Conservation (phyloP, 805 yeast species). For the Suhomyces tanzawaensis region DNA sequence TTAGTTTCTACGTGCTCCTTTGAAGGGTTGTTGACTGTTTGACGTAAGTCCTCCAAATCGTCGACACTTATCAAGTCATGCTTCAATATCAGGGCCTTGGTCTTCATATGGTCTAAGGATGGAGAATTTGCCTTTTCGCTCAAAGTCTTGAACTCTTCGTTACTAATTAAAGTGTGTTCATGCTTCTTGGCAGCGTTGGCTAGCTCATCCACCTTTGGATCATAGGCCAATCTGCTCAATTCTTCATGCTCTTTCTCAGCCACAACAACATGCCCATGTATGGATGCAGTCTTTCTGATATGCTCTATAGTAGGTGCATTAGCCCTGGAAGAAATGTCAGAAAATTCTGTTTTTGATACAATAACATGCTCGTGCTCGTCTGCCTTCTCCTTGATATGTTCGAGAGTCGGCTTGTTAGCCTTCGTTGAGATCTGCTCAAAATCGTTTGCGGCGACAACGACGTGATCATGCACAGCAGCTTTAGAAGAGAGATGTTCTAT, state of each 20-base stretch:
- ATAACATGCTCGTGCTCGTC: background rate
- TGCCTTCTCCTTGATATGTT: slow-evolving; percentile 6
- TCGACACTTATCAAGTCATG: slow-evolving; percentile 1
- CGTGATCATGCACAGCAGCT: slow-evolving; percentile 1
- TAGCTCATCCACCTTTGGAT: slow-evolving; percentile 15
- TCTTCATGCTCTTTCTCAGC: slow-evolving; percentile 15
- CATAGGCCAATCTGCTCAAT: slow-evolving; percentile 6
- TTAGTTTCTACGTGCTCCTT: slow-evolving; percentile 1
- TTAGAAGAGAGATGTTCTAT: slow-evolving; percentile 4
- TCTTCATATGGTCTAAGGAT: background rate
- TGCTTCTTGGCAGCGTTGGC: slow-evolving; percentile 7
- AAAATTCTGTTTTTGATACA: slow-evolving; percentile 10
- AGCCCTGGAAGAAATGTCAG: slow-evolving; percentile 12
- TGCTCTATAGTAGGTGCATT: slow-evolving; percentile 26
- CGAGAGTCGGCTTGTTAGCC: slow-evolving; percentile 10
- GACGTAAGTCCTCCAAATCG: slow-evolving; percentile 5
- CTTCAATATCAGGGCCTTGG: slow-evolving; percentile 1
- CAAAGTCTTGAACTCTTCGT: slow-evolving; percentile 4
- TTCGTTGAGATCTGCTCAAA: background rate
- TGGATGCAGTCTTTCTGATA: slow-evolving; percentile 18
- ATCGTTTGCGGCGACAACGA: slow-evolving; percentile 1
- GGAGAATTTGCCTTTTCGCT: slow-evolving; percentile 1
- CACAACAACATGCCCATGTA: slow-evolving; percentile 17
- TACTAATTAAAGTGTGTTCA: slow-evolving; percentile 7
- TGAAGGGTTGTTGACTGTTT: background rate